Evolutionary conservation across 257 asterid species (phyloP).

Genomic region (Eustoma russellianum): DNA sequence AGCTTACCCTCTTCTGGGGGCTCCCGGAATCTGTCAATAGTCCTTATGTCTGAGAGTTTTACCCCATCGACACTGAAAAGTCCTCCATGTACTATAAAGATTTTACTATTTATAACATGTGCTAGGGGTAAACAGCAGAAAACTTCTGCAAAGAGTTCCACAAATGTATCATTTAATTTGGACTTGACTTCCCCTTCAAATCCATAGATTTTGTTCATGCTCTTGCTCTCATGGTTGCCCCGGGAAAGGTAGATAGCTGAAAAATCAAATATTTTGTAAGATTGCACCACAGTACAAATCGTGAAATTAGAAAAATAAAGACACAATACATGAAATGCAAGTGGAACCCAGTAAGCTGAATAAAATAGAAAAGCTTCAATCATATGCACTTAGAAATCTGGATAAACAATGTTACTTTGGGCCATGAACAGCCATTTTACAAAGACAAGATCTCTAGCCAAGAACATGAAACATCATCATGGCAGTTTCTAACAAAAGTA

Average conservation of each 20-base stretch:
- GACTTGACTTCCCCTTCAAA: constrained; percentile 99
- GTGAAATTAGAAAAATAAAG: background rate
- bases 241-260: constrained; percentile 92
- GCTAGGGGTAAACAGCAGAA: constrained; percentile 97
- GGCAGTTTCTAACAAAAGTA: background rate
- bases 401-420: background rate
- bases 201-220: constrained; percentile 98
- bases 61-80: constrained; percentile 98
- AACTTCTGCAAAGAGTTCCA: constrained; percentile 95
- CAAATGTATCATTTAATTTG: constrained; percentile 73
- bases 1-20: constrained; percentile 98
- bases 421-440: background rate
- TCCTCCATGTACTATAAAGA: constrained; percentile 97
- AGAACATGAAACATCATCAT: background rate
- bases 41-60: constrained; percentile 78
- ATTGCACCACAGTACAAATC: background rate
- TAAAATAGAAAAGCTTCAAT: background rate
- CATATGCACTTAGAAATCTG: background rate
- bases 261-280: constrained; percentile 13
- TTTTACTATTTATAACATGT: constrained; percentile 70
- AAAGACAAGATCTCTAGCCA: background rate
- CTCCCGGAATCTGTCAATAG: constrained; percentile 90
- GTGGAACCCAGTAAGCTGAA: background rate
- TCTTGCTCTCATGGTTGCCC: constrained; percentile 98
- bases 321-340: background rate